Base-by-base conservation (phyloP, 805 yeast species). In the Barnettozyma botsteinii region DNA sequence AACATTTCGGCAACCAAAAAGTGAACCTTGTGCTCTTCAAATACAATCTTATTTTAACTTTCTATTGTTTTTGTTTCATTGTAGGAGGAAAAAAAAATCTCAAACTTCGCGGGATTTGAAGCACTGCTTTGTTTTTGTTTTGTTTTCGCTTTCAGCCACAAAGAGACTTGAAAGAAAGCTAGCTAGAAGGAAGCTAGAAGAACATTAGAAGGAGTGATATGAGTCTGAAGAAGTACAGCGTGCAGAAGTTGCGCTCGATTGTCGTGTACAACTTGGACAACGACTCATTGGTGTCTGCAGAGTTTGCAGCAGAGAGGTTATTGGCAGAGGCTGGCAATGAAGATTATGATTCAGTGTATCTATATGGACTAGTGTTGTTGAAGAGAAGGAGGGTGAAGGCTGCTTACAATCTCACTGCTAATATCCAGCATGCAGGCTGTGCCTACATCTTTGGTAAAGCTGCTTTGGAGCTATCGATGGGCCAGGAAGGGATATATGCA, bases 281-380 rank as follows among this genome's bases (percentile, higher is more conserved):
- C 43, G 87, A 79, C 54, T 70, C 84, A 45, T 64, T 74, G 33
- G 63, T 68, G 12, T 83, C 89, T 21, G 97, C 98, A 2, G 88
- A 81, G 54, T 86, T 93, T 62, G 80, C 91, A 5, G 77, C 88
- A 14, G 98, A 93, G 58, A 69, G 95, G 48, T 66, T 87, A 18
- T 61, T 83, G 25, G 86, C 95, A 2, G 73, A 76, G n/a, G 59
- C 68, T 6, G 54, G 53, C 14, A 38, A 45, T 10, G 52, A 55
- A 28, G 72, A 76, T 46, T 58, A 72, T 6, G 85, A 81, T 39
- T 73, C 89, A 9, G 56, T 75, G 4, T 84, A 86, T 57, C 64
- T 88, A 29, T 79, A 84, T 55, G 86, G 85, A 13, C 63, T 84
- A 28, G 79, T 84, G 2, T 67, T 84, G 39, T 78, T 63, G 52